phyloP scores from a whole-genome alignment of 192 early-diverging fungal species.

The Coemansia sp. region DNA sequence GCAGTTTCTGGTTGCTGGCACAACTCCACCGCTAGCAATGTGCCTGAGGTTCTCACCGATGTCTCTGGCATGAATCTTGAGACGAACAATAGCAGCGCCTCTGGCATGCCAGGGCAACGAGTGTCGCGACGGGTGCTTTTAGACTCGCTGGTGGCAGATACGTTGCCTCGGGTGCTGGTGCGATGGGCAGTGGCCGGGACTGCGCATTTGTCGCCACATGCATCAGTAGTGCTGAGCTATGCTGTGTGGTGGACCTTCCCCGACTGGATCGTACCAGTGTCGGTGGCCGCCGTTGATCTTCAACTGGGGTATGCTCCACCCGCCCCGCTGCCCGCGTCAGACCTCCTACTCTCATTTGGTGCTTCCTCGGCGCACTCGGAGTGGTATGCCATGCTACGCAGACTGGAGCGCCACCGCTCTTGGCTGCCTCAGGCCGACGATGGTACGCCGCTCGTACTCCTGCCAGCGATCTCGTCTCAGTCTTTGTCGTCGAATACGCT shows the following conservation, averaged over 20 bases:
- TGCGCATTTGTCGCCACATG: conserved; percentile 21
- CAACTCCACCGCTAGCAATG: background rate
- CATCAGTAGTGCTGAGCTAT: conserved; percentile 22
- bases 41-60: background rate
- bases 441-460: conserved; percentile 46
- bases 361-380: conserved; percentile 25
- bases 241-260: conserved; percentile 42
- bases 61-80: background rate
- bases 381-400: conserved; percentile 53
- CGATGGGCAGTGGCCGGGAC: conserved; percentile 19
- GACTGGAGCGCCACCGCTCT: conserved; percentile 24
- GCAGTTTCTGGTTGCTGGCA: background rate
- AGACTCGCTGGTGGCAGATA: conserved; percentile 26
- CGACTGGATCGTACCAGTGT: conserved; percentile 48
- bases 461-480: background rate
- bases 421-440: conserved; percentile 48
- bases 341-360: conserved; percentile 7
- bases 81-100: background rate
- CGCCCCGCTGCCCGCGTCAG: background rate
- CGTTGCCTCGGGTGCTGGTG: conserved; percentile 31
- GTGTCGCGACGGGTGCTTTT: conserved; percentile 35
- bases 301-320: conserved; percentile 35
- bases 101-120: conserved; percentile 1
- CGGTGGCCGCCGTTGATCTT: conserved; percentile 30
- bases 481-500: background rate